A percentile compares a stretch with the other conserved stretches of the same genome.
Evolutionary conservation across 768 basidiomycete species (phyloP).

Genomic region (Lentinula boryana): DNA sequence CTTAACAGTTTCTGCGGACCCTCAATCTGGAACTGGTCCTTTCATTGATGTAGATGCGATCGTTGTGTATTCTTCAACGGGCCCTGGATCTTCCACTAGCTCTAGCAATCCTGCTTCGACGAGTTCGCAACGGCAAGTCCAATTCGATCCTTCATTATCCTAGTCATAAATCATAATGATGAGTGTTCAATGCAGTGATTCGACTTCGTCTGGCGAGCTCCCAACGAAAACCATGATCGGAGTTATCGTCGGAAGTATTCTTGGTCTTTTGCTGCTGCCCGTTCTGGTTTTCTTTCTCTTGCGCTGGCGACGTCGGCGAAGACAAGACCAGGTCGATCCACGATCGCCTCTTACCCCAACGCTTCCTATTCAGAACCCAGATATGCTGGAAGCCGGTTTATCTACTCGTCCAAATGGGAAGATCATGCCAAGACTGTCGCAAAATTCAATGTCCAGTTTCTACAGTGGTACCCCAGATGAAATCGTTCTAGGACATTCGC

Average conservation of each 20-base stretch:
- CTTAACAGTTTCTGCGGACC: constrained; percentile 28
- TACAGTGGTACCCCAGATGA: constrained; percentile 2
- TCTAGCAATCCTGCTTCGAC: neutral
- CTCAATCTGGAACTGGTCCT: constrained; percentile 22
- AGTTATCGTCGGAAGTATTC: constrained; percentile 19
- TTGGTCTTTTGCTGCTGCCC: constrained; percentile 17
- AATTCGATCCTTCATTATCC: neutral
- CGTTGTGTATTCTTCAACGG: constrained; percentile 25
- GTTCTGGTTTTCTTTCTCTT: constrained; percentile 20
- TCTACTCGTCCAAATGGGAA: constrained; percentile 11
- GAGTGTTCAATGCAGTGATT: neutral
- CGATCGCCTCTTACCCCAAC: constrained; percentile 23
- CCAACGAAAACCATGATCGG: constrained; percentile 4
- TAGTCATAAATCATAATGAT: neutral
- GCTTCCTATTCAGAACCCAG: constrained; percentile 27
- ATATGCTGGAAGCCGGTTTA: constrained; percentile 22
- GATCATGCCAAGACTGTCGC: neutral
- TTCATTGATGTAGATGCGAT: constrained; percentile 42
- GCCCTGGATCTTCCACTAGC: neutral
- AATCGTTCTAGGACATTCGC: neutral
- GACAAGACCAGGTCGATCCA: neutral
- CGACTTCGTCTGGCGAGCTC: neutral
- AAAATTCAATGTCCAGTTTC: constrained; percentile 3
- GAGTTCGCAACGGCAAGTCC: neutral
- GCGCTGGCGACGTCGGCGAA: constrained; percentile 19